Percentiles rank a stretch among this genome's conserved stretches.
phyloP scores from a whole-genome alignment of 805 yeast species.

The Candida boidinii region DNA sequence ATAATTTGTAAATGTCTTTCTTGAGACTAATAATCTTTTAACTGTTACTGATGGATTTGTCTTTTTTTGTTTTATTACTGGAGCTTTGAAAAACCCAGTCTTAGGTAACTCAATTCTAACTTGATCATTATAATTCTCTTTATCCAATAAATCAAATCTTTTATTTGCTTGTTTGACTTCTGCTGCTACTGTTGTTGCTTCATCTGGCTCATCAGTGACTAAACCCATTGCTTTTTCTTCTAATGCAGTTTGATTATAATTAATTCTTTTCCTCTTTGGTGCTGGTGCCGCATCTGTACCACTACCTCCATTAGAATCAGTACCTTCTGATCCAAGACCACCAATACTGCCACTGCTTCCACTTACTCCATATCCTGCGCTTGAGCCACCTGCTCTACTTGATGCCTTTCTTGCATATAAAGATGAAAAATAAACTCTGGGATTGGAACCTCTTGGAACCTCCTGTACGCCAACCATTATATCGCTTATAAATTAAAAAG shows the following conservation, averaged over 20 bases:
- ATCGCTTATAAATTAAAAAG: too few species aligned
- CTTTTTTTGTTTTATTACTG: not conserved
- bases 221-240: slow-evolving; percentile 6
- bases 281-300: slow-evolving; percentile 5
- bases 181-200: slow-evolving; percentile 20
- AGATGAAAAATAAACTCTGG: slow-evolving; percentile 19
- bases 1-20: slow-evolving; percentile 32
- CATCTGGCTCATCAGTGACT: slow-evolving; percentile 10
- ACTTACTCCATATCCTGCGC: not conserved
- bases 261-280: slow-evolving; percentile 21
- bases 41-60: slow-evolving; percentile 21
- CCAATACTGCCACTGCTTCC: not conserved
- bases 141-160: slow-evolving; percentile 31
- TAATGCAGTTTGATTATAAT: slow-evolving; percentile 23
- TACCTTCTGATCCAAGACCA: not conserved
- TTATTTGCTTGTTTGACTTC: slow-evolving; percentile 29
- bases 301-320: not conserved
- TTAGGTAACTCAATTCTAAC: slow-evolving; percentile 30
- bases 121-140: slow-evolving; percentile 34
- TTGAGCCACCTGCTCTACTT: not conserved
- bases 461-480: slow-evolving; percentile 22
- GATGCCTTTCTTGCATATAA: slow-evolving; percentile 11
- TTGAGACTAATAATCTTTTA: slow-evolving; percentile 29
- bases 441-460: slow-evolving; percentile 17
- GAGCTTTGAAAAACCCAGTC: too few species aligned